Conservation (phyloP, 306 rosid species). For the Spatholobus suberectus region DNA sequence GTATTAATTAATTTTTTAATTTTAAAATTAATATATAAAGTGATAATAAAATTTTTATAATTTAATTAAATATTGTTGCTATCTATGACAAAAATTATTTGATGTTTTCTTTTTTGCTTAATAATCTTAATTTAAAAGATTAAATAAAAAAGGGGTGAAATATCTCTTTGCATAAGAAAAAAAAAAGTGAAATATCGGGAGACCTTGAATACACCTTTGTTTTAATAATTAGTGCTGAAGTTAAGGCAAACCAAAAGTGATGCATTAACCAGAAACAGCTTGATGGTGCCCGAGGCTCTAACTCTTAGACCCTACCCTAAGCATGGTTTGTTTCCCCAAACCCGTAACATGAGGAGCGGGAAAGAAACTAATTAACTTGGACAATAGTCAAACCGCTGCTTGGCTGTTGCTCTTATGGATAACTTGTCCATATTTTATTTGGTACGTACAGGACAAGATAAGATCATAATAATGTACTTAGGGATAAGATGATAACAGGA, state of each 20-base stretch:
- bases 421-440: background rate
- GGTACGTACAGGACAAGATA: background rate
- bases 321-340: slow-evolving; percentile 35
- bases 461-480: background rate
- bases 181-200: background rate
- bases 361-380: background rate
- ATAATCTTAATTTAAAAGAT: no score
- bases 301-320: slow-evolving; percentile 37
- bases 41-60: no score
- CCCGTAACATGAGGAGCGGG: slow-evolving; percentile 26
- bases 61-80: no score
- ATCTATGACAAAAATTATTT: no score
- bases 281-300: slow-evolving; percentile 34
- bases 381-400: slow-evolving; percentile 31
- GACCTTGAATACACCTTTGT: background rate
- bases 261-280: slow-evolving; percentile 47
- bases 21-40: no score
- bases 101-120: no score
- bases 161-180: no score
- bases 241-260: slow-evolving; percentile 42
- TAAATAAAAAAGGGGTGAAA: no score
- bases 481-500: background rate
- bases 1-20: no score
- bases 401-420: background rate
- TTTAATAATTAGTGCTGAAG: slow-evolving; percentile 45